Evolutionary conservation across 768 basidiomycete genomes (phyloP).

Genomic region (Agaricus bisporus): DNA sequence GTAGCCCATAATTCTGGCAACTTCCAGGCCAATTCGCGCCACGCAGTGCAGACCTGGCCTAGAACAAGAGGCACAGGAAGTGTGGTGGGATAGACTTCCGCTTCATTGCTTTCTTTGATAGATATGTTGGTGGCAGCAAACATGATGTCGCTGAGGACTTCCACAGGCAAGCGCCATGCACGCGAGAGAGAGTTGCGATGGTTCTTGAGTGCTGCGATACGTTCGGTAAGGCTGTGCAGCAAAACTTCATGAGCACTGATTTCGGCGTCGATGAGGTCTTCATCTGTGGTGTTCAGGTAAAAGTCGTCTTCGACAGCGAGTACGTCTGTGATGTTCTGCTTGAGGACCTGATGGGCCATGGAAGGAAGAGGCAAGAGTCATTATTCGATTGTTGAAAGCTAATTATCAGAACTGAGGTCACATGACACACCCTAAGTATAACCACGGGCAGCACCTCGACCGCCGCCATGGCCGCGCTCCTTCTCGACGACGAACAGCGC

Average conservation of each 20-base stretch:
- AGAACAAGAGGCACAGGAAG: conserved; percentile 5
- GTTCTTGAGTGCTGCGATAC: conserved; percentile 6
- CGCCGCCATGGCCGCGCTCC: conserved; percentile 79
- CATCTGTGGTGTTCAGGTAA: neutral
- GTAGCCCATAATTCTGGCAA: conserved; percentile 5
- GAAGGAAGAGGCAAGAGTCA: neutral
- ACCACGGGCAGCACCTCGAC: conserved; percentile 67
- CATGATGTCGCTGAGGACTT: conserved; percentile 9
- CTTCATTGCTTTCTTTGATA: conserved; percentile 9
- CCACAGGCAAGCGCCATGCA: conserved; percentile 6
- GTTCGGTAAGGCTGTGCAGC: neutral
- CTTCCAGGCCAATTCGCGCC: conserved; percentile 5
- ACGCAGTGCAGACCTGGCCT: conserved; percentile 7
- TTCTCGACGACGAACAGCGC: conserved; percentile 83
- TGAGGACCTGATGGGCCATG: neutral
- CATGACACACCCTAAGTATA: conserved; percentile 19
- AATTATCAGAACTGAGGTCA: neutral
- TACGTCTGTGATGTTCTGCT: neutral
- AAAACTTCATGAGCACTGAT: neutral
- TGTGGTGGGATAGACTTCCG: conserved; percentile 2
- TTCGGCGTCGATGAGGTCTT: neutral
- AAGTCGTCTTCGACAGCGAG: neutral
- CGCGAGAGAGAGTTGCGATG: conserved; percentile 7
- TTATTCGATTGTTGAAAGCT: neutral
- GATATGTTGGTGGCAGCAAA: neutral